phyloP scores from a whole-genome alignment of 441 rosid genomes.

The Breynia disticha region DNA sequence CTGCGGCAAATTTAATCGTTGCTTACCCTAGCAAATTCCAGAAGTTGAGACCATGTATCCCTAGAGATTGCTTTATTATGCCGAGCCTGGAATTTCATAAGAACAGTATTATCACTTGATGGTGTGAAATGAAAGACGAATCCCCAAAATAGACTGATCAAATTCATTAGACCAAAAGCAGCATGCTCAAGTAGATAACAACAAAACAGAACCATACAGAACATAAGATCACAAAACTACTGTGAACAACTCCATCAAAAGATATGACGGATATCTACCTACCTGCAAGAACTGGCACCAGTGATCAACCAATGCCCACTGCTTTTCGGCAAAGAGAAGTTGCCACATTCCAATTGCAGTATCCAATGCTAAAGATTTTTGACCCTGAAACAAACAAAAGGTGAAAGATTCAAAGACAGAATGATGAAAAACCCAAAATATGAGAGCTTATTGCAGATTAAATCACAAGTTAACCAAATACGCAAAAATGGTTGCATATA shows the following conservation, averaged over 20 bases:
- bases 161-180: too few species aligned
- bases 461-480: too few species aligned
- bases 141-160: too few species aligned
- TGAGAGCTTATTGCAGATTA: not conserved
- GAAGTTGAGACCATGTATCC: slow-evolving; percentile 93
- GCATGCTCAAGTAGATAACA: too few species aligned
- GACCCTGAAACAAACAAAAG: slow-evolving; percentile 52
- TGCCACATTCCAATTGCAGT: slow-evolving; percentile 99
- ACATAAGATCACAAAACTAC: too few species aligned
- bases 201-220: too few species aligned
- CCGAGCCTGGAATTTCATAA: slow-evolving; percentile 46
- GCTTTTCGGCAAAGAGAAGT: slow-evolving; percentile 77
- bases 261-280: not conserved
- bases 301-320: slow-evolving; percentile 72
- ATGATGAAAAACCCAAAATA: not conserved
- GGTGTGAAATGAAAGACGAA: too few species aligned
- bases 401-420: not conserved
- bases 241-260: too few species aligned
- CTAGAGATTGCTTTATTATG: slow-evolving; percentile 85
- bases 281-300: slow-evolving; percentile 99
- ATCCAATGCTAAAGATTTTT: slow-evolving; percentile 91
- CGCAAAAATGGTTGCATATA: too few species aligned
- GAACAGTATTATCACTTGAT: not conserved
- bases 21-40: slow-evolving; percentile 69
- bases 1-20: slow-evolving; percentile 4